These are phyloP conservation scores for Avena atlantica DNA, from an alignment of 176 grass and related monocot genomes.

Conservation along the genomic window DNA sequence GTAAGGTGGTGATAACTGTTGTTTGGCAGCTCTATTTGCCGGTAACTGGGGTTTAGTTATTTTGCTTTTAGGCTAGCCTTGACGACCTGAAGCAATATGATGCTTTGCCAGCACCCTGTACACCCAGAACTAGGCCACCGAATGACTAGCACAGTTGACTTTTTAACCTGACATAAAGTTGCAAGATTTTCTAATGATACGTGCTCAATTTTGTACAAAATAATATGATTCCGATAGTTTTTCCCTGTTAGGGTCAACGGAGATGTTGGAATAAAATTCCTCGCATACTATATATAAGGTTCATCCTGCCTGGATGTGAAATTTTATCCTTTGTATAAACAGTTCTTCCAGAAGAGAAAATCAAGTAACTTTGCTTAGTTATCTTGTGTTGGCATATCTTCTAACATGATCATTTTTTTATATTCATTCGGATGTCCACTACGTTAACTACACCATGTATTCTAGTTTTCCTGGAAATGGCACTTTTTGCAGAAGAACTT, in stretches of 20 bases:
- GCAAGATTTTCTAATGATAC: not conserved
- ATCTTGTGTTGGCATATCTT: not conserved
- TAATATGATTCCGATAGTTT: not conserved
- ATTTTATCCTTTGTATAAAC: not conserved
- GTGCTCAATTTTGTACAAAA: not conserved
- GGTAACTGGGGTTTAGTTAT: not conserved
- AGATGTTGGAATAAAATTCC: not conserved
- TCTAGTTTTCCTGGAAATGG: slow-evolving; percentile 20
- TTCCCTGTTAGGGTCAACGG: not conserved
- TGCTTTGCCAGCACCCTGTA: not conserved
- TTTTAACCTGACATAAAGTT: not conserved
- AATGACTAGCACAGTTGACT: not conserved
- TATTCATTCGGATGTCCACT: not conserved
- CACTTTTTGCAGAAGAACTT: slow-evolving; percentile 2
- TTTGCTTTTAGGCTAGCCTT: not conserved
- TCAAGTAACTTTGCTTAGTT: not conserved
- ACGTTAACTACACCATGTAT: slow-evolving; percentile 12
- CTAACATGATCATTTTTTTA: not conserved
- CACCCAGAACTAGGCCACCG: not conserved
- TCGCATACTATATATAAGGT: not conserved
- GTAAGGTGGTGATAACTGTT: not conserved
- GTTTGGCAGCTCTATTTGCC: not conserved
- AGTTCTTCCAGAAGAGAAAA: slow-evolving; percentile 19
- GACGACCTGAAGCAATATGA: slow-evolving; percentile 6
- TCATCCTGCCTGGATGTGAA: not conserved